phyloP scores from a whole-genome alignment of 2,329 filamentous ascomycete genomes.

The Aspergillus ustus region DNA sequence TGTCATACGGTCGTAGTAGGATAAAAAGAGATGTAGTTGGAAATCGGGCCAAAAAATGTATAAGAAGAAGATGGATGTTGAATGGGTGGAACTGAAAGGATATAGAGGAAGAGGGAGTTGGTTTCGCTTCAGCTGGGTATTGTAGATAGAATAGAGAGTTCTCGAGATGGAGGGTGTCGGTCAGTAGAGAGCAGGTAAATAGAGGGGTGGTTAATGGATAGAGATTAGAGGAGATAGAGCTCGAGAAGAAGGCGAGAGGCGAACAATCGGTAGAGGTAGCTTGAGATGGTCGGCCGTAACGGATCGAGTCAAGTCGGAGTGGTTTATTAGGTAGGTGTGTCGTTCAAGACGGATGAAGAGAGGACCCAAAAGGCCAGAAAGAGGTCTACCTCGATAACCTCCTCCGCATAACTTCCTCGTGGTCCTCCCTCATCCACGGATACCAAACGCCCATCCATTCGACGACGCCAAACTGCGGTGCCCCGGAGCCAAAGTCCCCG shows the following conservation, averaged over 20 bases:
- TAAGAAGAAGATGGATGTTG: neutral
- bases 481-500: constrained; percentile 23
- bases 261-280: constrained; percentile 24
- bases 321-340: neutral
- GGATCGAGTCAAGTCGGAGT: neutral
- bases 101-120: neutral
- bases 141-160: neutral
- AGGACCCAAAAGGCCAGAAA: neutral
- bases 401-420: constrained; percentile 29
- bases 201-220: neutral
- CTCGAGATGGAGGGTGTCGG: neutral
- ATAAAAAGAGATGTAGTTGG: neutral
- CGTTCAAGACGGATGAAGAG: neutral
- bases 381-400: constrained; percentile 20
- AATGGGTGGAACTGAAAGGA: neutral
- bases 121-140: neutral
- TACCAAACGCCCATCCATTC: constrained; percentile 47
- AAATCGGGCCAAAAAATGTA: neutral
- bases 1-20: constrained; percentile 1
- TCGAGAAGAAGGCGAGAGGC: neutral
- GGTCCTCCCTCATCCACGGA: constrained; percentile 48
- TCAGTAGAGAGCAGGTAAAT: neutral
- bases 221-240: neutral
- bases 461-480: constrained; percentile 46
- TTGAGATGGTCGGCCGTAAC: constrained; percentile 17